phyloP scores from a whole-genome alignment of 768 basidiomycete species.

The Sutorius australiensis region DNA sequence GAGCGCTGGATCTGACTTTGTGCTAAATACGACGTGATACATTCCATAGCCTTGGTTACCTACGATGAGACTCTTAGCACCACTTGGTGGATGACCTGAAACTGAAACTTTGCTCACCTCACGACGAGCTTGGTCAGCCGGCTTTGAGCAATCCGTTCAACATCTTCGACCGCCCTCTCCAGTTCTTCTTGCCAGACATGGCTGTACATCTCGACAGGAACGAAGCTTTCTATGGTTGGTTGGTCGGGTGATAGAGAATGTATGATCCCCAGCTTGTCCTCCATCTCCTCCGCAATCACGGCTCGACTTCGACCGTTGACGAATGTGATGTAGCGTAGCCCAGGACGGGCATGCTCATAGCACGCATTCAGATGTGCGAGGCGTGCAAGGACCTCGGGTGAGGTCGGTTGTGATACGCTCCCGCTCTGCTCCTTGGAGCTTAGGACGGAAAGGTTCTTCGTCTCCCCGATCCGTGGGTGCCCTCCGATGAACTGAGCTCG shows the following conservation, averaged over 20 bases:
- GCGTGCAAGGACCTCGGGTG: conserved; percentile 69
- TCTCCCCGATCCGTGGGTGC: conserved; percentile 89
- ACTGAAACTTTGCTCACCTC: background rate
- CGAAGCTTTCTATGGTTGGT: conserved; percentile 36
- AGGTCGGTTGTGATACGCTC: conserved; percentile 45
- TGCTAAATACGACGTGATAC: conserved; percentile 12
- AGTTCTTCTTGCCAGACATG: conserved; percentile 65
- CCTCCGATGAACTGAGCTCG: conserved; percentile 70
- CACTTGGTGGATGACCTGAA: background rate
- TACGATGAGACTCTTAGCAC: background rate
- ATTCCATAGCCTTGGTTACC: background rate
- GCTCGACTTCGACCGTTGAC: conserved; percentile 79
- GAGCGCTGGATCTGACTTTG: conserved; percentile 7
- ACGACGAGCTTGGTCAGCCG: conserved; percentile 41
- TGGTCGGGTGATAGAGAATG: conserved; percentile 44
- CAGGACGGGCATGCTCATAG: conserved; percentile 72
- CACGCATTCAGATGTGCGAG: conserved; percentile 71
- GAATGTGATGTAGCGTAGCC: conserved; percentile 86
- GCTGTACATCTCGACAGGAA: conserved; percentile 35
- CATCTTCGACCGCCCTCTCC: conserved; percentile 65
- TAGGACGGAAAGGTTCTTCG: conserved; percentile 64
- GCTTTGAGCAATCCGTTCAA: conserved; percentile 74
- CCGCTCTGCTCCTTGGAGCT: conserved; percentile 80
- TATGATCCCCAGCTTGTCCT: conserved; percentile 52
- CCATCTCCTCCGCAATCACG: conserved; percentile 76